Evolutionary conservation across 2,329 filamentous ascomycete genomes (phyloP).

Genomic region (Colletotrichum musicola): DNA sequence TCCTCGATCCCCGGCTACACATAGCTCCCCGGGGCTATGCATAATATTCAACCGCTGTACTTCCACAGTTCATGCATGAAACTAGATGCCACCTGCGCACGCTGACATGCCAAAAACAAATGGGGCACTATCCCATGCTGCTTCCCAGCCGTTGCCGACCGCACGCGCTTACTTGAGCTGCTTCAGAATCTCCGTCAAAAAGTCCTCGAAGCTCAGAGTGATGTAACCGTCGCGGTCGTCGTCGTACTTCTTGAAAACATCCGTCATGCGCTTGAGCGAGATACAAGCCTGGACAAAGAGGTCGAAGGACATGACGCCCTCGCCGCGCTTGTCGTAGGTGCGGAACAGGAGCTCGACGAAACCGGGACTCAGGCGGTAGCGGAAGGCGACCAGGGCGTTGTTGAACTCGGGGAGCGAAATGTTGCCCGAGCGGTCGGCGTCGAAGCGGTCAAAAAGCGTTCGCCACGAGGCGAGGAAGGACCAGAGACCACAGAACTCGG

Average conservation of each 20-base stretch:
- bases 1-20: neutral
- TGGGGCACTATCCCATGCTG: neutral
- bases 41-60: neutral
- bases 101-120: constrained; percentile 1
- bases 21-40: neutral
- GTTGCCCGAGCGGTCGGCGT: constrained; percentile 86
- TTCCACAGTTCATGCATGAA: constrained; percentile 1
- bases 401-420: constrained; percentile 90
- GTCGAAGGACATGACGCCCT: constrained; percentile 88
- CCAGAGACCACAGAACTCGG: constrained; percentile 97
- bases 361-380: constrained; percentile 86
- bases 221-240: constrained; percentile 96
- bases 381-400: constrained; percentile 91
- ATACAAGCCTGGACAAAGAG: constrained; percentile 98
- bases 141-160: too few relatives aligned
- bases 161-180: constrained; percentile 63
- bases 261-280: constrained; percentile 96
- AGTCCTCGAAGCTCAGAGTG: constrained; percentile 85
- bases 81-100: constrained; percentile 7
- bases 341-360: constrained; percentile 90
- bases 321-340: constrained; percentile 84
- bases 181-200: constrained; percentile 76
- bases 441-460: constrained; percentile 94
- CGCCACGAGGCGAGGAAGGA: constrained; percentile 96
- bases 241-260: constrained; percentile 99